Evolutionary conservation across 208 protist species (phyloP).

Genomic region (Leptomonas pyrrhocoris): DNA sequence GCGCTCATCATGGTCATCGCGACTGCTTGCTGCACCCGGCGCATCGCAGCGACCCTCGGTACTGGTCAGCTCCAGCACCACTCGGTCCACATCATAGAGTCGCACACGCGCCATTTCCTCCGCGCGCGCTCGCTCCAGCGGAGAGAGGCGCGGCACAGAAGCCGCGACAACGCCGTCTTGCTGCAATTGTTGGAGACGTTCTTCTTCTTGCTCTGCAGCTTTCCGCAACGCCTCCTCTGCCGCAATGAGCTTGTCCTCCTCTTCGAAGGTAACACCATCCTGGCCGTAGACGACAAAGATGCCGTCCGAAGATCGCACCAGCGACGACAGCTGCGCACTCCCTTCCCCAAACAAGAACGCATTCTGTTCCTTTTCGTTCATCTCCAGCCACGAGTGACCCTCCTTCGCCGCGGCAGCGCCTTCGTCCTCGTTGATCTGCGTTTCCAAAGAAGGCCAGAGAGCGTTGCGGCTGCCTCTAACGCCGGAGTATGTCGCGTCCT

Average conservation of each 20-base stretch:
- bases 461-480: background rate
- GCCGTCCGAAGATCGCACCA: constrained; percentile 16
- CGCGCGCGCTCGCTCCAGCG: constrained; percentile 4
- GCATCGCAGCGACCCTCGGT: background rate
- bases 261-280: constrained; percentile 16
- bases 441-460: background rate
- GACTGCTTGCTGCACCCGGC: background rate
- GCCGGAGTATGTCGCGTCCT: background rate
- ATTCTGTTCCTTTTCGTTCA: constrained; percentile 50
- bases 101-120: constrained; percentile 20
- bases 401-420: background rate
- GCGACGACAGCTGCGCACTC: constrained; percentile 21
- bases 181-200: background rate
- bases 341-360: constrained; percentile 36
- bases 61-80: constrained; percentile 25
- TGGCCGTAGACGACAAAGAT: constrained; percentile 34
- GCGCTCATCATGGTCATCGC: background rate
- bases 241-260: constrained; percentile 12
- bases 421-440: background rate
- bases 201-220: background rate
- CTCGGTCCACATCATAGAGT: constrained; percentile 35
- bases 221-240: constrained; percentile 5
- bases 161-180: background rate
- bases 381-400: background rate
- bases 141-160: background rate